Conservation (phyloP, 2,329 filamentous ascomycete genomes). For the Aspergillus clavatus region DNA sequence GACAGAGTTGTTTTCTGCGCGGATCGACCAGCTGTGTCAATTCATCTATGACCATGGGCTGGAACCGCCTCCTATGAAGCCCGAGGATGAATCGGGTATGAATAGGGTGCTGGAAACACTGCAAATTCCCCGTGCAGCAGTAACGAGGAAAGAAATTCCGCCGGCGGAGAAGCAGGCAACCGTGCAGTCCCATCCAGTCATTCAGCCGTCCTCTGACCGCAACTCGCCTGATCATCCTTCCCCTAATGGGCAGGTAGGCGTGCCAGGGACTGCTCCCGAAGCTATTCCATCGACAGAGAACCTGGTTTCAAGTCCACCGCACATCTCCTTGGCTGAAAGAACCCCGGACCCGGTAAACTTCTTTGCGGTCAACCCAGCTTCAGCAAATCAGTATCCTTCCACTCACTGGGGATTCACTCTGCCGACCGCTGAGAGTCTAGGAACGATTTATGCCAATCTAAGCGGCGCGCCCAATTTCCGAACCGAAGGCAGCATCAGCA, state of each 20-base stretch:
- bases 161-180: neutral
- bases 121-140: constrained; percentile 26
- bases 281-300: neutral
- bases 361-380: constrained; percentile 19
- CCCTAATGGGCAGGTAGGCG: constrained; percentile 9
- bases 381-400: constrained; percentile 21
- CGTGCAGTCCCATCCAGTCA: neutral
- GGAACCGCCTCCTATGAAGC: constrained; percentile 36
- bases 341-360: constrained; percentile 17
- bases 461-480: constrained; percentile 16
- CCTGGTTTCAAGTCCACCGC: constrained; percentile 8
- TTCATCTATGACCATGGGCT: constrained; percentile 42
- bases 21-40: constrained; percentile 36
- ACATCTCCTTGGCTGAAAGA: constrained; percentile 12
- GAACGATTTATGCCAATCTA: constrained; percentile 33
- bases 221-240: constrained; percentile 9
- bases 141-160: constrained; percentile 10
- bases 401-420: constrained; percentile 32
- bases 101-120: constrained; percentile 37
- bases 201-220: constrained; percentile 11
- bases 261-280: constrained; percentile 3
- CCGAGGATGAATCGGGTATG: constrained; percentile 35
- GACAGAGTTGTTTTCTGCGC: constrained; percentile 34
- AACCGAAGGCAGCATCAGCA: constrained; percentile 19
- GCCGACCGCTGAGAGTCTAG: constrained; percentile 34